Evolutionary conservation across 169 alveolate genomes (phyloP).

Genomic region (Hepatocystis sp.): DNA sequence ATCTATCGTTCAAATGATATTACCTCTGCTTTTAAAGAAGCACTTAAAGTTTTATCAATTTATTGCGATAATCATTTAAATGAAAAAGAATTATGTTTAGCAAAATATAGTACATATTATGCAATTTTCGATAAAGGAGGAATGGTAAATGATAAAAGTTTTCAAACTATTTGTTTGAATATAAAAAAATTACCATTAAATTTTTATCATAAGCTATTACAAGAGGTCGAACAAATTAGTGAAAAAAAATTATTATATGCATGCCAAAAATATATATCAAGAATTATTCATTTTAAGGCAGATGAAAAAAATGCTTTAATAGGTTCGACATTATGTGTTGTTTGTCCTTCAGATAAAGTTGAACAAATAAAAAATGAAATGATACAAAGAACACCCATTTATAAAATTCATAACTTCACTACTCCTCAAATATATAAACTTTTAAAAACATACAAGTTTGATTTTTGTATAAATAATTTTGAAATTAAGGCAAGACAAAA

Average conservation of each 20-base stretch:
- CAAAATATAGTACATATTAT: constrained; percentile 79
- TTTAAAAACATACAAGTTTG: constrained; percentile 22
- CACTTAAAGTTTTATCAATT: constrained; percentile 65
- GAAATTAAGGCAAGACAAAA: too few relatives aligned
- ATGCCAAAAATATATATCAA: constrained; percentile 24
- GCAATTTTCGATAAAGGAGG: constrained; percentile 79
- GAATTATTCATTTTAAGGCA: constrained; percentile 29
- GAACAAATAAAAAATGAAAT: constrained; percentile 22
- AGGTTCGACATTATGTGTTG: constrained; percentile 58
- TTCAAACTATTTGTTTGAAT: constrained; percentile 77
- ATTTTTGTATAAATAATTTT: too few relatives aligned
- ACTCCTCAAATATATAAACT: constrained; percentile 22
- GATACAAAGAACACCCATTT: too few relatives aligned
- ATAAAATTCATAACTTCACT: constrained; percentile 1
- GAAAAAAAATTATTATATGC: constrained; percentile 4
- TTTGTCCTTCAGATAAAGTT: constrained; percentile 30
- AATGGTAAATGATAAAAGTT: constrained; percentile 77
- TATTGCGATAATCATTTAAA: constrained; percentile 48
- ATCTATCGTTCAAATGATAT: constrained; percentile 60
- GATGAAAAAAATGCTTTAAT: constrained; percentile 19
- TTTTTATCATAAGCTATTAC: constrained; percentile 20
- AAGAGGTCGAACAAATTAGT: constrained; percentile 18
- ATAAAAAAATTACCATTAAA: constrained; percentile 74
- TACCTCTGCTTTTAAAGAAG: constrained; percentile 76
- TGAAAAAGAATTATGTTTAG: constrained; percentile 76